phyloP scores from a whole-genome alignment of 768 basidiomycete species.

The Suillus alpinus region DNA sequence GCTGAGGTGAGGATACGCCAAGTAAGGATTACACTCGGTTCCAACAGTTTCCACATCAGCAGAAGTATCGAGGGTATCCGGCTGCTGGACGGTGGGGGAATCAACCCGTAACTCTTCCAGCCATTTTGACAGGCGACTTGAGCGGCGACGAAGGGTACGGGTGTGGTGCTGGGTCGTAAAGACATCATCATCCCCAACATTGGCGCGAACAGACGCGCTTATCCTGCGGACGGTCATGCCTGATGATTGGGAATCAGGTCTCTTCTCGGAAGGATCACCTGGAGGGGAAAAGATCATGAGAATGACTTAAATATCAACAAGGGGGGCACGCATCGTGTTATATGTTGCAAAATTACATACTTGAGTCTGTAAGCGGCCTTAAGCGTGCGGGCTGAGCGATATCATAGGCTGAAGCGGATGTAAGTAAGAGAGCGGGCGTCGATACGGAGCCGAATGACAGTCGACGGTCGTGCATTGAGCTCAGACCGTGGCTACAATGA shows the following conservation, averaged over 20 bases:
- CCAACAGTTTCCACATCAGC: constrained; percentile 24
- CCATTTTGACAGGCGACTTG: constrained; percentile 44
- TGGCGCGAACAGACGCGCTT: constrained; percentile 22
- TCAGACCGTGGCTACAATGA: background rate
- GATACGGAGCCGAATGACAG: constrained; percentile 17
- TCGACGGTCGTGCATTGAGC: background rate
- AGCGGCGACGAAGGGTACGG: constrained; percentile 29
- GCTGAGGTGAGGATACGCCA: constrained; percentile 38
- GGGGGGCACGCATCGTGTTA: constrained; percentile 36
- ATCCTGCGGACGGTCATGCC: constrained; percentile 26
- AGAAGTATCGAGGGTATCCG: constrained; percentile 16
- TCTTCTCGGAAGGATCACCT: constrained; percentile 15
- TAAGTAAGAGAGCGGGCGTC: constrained; percentile 12
- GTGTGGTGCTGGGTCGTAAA: constrained; percentile 1
- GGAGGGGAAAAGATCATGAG: constrained; percentile 11
- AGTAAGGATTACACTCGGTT: constrained; percentile 37
- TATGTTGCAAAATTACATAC: constrained; percentile 18
- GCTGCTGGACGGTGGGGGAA: constrained; percentile 12
- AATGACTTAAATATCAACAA: constrained; percentile 14
- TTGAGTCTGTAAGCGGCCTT: constrained; percentile 6
- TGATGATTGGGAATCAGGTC: constrained; percentile 27
- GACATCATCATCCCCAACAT: constrained; percentile 10
- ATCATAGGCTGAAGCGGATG: constrained; percentile 22
- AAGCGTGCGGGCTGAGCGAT: constrained; percentile 1
- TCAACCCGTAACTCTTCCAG: constrained; percentile 38